Evolutionary conservation across 257 asterid species (phyloP), one percentile per base, ranked within the genome.

Genomic region (Jacaranda copaia): DNA sequence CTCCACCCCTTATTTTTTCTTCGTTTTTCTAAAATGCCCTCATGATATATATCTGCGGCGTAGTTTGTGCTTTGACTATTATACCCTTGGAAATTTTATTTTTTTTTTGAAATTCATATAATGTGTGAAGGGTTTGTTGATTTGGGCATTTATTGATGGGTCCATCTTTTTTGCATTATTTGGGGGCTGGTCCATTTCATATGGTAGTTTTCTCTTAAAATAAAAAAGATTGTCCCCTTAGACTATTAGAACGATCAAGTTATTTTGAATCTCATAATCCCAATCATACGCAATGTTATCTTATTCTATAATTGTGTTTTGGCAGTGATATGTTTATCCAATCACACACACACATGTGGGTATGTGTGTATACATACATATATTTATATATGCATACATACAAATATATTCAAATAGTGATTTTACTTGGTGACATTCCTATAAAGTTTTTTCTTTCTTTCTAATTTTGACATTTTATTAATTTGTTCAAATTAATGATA

Each of bases 111-210:
- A 8, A 79, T 76, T 68, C 71, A 79, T 71, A 74, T 18, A 79
- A 81, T 77, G 86, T 75, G 81, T 84, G 45, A 68, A 80, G 32
- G 15, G 68, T 25, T 80, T 81, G 79, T 74, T 85, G 85, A 79
- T 84, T 84, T 82, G 52, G 78, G 88, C 92, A 88, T 87, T 88
- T 83, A 77, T 84, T 76, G 78, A 60, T 60, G 81, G 92, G 82
- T 46, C 89, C 85, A 68, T 72, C 4, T 52, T 71, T 40, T 80
- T 32, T 76, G 78, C 79, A 83, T 83, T 85, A 82, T 85, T 85
- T 78, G 81, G 57, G 76, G 82, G 57, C 48, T 72, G 94, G 93
- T 79, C 91, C 91, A 88, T 83, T 81, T 72, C 55, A 25, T 78
- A 16, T 68, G 75, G 78, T 79, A 62, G 75, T 77, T 83, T 85